phyloP scores from a whole-genome alignment of 192 early-diverging fungal genomes.

The Backusella westeae region DNA sequence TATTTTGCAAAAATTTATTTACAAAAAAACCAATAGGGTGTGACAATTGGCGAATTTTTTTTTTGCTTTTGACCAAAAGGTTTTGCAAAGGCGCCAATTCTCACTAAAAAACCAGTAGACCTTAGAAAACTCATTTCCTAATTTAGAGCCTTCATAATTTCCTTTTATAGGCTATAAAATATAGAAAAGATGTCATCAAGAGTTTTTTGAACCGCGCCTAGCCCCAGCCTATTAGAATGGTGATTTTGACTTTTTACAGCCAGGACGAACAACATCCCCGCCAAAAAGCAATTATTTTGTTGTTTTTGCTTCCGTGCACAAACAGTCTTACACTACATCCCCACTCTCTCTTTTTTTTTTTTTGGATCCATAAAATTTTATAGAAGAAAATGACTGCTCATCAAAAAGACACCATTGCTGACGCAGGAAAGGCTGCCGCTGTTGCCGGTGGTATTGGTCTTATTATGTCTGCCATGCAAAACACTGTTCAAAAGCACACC shows the following conservation, averaged over 20 bases:
- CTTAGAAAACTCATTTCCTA: too few relatives aligned
- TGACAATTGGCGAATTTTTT: too few relatives aligned
- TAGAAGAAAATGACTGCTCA: conserved; percentile 26
- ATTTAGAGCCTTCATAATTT: neutral
- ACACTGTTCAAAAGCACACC: conserved; percentile 52
- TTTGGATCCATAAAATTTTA: neutral
- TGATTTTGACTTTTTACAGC: neutral
- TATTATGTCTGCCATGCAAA: conserved; percentile 67
- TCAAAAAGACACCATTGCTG: conserved; percentile 42
- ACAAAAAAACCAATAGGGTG: too few relatives aligned
- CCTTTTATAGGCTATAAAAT: neutral
- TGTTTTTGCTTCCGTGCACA: neutral
- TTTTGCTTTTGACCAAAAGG: too few relatives aligned
- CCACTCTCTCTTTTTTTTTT: conserved; percentile 9
- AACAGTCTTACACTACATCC: conserved; percentile 4
- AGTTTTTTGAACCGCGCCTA: neutral
- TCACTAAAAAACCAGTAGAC: too few relatives aligned
- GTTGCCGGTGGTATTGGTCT: conserved; percentile 65
- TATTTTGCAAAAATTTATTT: too few relatives aligned
- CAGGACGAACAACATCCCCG: conserved; percentile 3
- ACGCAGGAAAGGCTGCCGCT: conserved; percentile 45
- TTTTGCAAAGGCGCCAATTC: too few relatives aligned
- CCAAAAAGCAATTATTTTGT: neutral
- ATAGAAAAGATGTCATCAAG: neutral
- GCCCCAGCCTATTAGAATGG: neutral